Evolutionary conservation across 2,329 filamentous ascomycete genomes (phyloP).

Genomic region (Teratosphaeria destructans): DNA sequence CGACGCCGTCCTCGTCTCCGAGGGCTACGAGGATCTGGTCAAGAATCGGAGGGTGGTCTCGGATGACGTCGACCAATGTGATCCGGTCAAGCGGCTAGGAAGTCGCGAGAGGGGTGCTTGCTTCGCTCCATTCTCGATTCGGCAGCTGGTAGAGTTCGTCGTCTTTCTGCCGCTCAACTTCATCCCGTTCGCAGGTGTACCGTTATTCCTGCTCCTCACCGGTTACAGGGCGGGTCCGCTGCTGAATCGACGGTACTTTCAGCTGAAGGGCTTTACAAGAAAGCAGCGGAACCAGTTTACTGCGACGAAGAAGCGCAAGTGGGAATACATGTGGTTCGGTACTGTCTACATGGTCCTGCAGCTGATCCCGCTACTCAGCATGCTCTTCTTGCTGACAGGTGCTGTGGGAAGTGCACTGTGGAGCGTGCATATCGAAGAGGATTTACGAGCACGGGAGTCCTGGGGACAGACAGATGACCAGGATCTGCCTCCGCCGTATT

Average conservation of each 20-base stretch:
- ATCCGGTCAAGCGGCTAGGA: slow-evolving; percentile 69
- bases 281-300: slow-evolving; percentile 64
- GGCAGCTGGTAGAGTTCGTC: slow-evolving; percentile 82
- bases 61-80: slow-evolving; percentile 62
- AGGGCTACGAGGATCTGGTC: slow-evolving; percentile 60
- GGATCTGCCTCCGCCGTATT: background rate
- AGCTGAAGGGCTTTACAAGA: slow-evolving; percentile 63
- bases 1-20: slow-evolving; percentile 67
- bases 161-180: slow-evolving; percentile 63
- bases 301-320: slow-evolving; percentile 48
- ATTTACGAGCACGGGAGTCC: slow-evolving; percentile 40
- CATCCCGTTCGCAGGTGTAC: slow-evolving; percentile 70
- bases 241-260: slow-evolving; percentile 84
- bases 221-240: slow-evolving; percentile 80
- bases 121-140: slow-evolving; percentile 79
- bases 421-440: slow-evolving; percentile 66
- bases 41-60: slow-evolving; percentile 46
- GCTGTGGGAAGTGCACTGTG: slow-evolving; percentile 78
- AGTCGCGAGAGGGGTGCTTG: slow-evolving; percentile 66
- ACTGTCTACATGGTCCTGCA: slow-evolving; percentile 74
- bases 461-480: slow-evolving; percentile 36
- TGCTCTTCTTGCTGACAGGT: slow-evolving; percentile 86
- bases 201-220: slow-evolving; percentile 77
- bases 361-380: slow-evolving; percentile 80
- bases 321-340: slow-evolving; percentile 92